Evolutionary conservation across 163 green algal genomes (phyloP).

Genomic region (Trebouxia gelatinosa): DNA sequence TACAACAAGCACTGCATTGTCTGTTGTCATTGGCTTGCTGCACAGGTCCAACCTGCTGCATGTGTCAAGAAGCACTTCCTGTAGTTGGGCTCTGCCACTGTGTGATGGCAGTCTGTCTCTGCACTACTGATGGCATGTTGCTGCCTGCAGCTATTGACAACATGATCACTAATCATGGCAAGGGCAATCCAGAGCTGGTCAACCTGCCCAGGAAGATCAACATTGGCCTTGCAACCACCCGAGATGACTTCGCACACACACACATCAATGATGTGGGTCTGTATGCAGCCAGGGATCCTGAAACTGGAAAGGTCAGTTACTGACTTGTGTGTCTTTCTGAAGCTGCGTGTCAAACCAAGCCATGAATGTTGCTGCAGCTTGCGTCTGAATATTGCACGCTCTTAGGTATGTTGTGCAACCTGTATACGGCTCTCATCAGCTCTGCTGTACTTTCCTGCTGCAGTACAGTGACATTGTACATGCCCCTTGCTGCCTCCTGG

Average conservation of each 20-base stretch:
- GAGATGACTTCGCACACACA: constrained; percentile 94
- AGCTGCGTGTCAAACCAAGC: too few relatives aligned
- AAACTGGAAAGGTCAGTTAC: constrained; percentile 56
- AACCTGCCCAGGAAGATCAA: constrained; percentile 97
- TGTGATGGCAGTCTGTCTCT: background rate
- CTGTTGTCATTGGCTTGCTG: too few relatives aligned
- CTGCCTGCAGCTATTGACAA: constrained; percentile 64
- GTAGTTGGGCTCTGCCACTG: background rate
- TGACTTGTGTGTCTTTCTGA: too few relatives aligned
- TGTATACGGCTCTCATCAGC: too few relatives aligned
- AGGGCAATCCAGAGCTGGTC: constrained; percentile 81
- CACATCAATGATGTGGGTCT: constrained; percentile 99
- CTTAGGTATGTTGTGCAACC: background rate
- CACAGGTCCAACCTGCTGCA: too few relatives aligned
- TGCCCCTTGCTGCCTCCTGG: too few relatives aligned
- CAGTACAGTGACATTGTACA: too few relatives aligned
- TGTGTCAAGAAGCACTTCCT: too few relatives aligned
- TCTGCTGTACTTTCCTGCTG: background rate
- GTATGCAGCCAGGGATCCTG: constrained; percentile 71
- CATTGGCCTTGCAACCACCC: constrained; percentile 81
- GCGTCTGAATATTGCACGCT: too few relatives aligned
- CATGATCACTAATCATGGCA: constrained; percentile 78
- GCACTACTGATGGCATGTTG: too few relatives aligned
- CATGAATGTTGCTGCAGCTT: too few relatives aligned
- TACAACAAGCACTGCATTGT: too few relatives aligned